Evolutionary conservation across 2,329 filamentous ascomycete genomes (phyloP).

Genomic region (Sclerotinia trifoliorum): DNA sequence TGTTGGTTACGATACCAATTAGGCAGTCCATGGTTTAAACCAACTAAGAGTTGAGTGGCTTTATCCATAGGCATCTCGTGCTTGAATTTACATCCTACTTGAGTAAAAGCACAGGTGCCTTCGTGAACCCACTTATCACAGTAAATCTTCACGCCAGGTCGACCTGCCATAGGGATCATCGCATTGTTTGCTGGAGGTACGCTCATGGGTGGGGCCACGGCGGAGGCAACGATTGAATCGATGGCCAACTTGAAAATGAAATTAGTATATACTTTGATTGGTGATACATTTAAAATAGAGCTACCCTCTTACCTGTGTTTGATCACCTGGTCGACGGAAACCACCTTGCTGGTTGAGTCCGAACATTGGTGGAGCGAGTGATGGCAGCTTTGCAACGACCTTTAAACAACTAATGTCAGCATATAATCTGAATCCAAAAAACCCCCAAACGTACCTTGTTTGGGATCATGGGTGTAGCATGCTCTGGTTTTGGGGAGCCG

Average conservation of each 20-base stretch:
- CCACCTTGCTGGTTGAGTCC: neutral
- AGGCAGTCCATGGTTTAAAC: slow-evolving; percentile 64
- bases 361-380: neutral
- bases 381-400: slow-evolving; percentile 15
- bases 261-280: slow-evolving; percentile 14
- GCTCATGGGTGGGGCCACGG: neutral
- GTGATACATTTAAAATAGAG: neutral
- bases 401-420: neutral
- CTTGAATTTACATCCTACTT: slow-evolving; percentile 85
- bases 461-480: slow-evolving; percentile 28
- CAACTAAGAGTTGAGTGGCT: slow-evolving; percentile 64
- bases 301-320: slow-evolving; percentile 17
- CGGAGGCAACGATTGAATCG: slow-evolving; percentile 19
- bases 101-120: slow-evolving; percentile 79
- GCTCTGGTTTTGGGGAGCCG: slow-evolving; percentile 25
- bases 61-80: slow-evolving; percentile 81
- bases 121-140: slow-evolving; percentile 90
- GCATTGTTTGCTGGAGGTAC: neutral
- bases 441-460: slow-evolving; percentile 26
- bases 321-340: neutral
- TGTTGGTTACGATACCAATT: slow-evolving; percentile 19
- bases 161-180: neutral
- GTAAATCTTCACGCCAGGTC: slow-evolving; percentile 59
- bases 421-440: neutral
- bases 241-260: slow-evolving; percentile 9